phyloP scores from a whole-genome alignment of 169 alveolate species.

The Eimeria sp. region DNA sequence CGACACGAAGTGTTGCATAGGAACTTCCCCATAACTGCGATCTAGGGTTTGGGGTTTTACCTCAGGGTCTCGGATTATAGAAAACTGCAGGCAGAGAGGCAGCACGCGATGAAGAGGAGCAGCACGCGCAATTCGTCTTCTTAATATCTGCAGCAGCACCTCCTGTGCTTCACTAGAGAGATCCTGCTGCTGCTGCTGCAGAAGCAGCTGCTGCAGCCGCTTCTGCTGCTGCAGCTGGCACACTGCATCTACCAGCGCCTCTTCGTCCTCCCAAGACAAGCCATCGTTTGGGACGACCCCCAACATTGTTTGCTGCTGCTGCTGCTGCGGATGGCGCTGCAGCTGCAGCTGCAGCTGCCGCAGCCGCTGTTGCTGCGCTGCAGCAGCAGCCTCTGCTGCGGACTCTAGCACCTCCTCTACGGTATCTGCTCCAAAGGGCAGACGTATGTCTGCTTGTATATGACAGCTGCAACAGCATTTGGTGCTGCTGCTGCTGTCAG shows the following conservation, averaged over 20 bases:
- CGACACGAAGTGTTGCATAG: not conserved
- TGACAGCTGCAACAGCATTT: too few relatives aligned
- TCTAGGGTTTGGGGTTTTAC: not conserved
- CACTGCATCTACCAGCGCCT: constrained; percentile 86
- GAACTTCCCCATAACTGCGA: not conserved
- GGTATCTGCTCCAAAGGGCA: too few relatives aligned
- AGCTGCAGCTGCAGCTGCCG: too few relatives aligned
- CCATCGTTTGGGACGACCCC: not conserved
- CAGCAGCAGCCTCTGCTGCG: not conserved
- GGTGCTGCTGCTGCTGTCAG: too few relatives aligned
- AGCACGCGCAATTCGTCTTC: not conserved
- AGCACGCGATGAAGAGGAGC: not conserved
- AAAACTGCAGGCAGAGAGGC: not conserved
- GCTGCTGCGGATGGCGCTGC: too few relatives aligned
- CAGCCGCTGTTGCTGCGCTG: too few relatives aligned
- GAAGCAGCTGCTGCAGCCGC: constrained; percentile 18
- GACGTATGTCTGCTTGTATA: too few relatives aligned
- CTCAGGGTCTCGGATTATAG: not conserved
- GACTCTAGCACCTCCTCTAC: not conserved
- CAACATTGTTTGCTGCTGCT: too few relatives aligned
- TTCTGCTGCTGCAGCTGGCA: constrained; percentile 83
- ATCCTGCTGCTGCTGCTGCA: too few relatives aligned
- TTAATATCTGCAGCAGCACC: not conserved
- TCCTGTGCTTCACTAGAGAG: not conserved
- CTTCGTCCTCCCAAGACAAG: constrained; percentile 73